These are phyloP conservation scores for Heterobasidion parviporum DNA, from an alignment of 1,284 basidiomycete genomes.

Conservation along the genomic window DNA sequence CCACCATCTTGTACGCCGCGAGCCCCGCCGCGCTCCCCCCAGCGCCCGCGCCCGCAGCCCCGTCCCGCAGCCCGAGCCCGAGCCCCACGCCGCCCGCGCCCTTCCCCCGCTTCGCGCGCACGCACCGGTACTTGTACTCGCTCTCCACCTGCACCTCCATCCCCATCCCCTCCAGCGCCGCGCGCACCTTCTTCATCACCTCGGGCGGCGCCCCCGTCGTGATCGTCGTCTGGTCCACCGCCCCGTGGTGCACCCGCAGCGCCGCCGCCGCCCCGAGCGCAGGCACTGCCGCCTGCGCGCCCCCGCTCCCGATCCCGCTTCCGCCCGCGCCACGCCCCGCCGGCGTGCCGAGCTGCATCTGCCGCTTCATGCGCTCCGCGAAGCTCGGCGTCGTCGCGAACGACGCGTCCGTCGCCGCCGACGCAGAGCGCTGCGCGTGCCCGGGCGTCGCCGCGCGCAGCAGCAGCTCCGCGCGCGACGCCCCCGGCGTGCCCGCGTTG, in stretches of 20 bases:
- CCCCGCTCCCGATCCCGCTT: background rate
- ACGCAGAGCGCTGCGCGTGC: constrained; percentile 35
- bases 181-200: constrained; percentile 80
- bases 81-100: constrained; percentile 30
- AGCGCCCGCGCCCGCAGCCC: constrained; percentile 21
- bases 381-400: constrained; percentile 30
- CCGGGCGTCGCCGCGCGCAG: background rate
- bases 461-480: constrained; percentile 2
- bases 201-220: constrained; percentile 80
- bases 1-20: constrained; percentile 71
- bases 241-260: constrained; percentile 83
- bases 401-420: constrained; percentile 31
- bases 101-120: constrained; percentile 57
- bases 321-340: constrained; percentile 34
- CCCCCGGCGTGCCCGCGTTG: constrained; percentile 3
- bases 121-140: constrained; percentile 83
- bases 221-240: constrained; percentile 88
- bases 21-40: constrained; percentile 28
- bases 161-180: constrained; percentile 84
- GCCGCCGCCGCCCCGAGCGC: background rate
- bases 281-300: background rate
- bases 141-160: constrained; percentile 83
- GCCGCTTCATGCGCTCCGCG: constrained; percentile 29
- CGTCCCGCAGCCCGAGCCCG: constrained; percentile 34
- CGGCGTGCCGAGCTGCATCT: constrained; percentile 14